Conservation (phyloP, 768 basidiomycete species). For the Lyophyllum shimeji region DNA sequence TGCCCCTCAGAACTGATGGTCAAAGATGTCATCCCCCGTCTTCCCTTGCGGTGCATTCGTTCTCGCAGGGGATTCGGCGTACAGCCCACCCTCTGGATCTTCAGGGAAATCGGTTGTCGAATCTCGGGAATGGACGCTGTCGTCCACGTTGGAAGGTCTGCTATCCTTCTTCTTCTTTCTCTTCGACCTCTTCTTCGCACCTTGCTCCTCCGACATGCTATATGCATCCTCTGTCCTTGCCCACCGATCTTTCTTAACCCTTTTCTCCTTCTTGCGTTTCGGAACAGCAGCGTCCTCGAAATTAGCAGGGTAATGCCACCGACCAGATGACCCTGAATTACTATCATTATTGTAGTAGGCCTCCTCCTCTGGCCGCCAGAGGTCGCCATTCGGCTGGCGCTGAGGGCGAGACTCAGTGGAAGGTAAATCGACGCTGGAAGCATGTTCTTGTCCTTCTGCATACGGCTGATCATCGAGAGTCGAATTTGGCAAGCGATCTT, state of each 20-base stretch:
- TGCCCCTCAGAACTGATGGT: conserved; percentile 57
- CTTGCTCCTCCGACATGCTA: conserved; percentile 44
- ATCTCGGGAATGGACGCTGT: conserved; percentile 33
- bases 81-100: conserved; percentile 69
- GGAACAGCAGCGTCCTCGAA: conserved; percentile 62
- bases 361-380: conserved; percentile 80
- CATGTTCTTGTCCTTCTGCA: conserved; percentile 77
- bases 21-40: conserved; percentile 54
- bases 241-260: conserved; percentile 86
- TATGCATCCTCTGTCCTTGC: conserved; percentile 87
- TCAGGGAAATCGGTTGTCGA: conserved; percentile 61
- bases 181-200: conserved; percentile 56
- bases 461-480: conserved; percentile 68
- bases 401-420: conserved; percentile 32
- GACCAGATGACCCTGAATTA: conserved; percentile 43
- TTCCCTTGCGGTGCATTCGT: conserved; percentile 20
- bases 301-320: conserved; percentile 88
- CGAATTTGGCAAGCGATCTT: conserved; percentile 73
- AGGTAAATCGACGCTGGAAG: conserved; percentile 40
- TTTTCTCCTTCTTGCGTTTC: conserved; percentile 62
- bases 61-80: conserved; percentile 39
- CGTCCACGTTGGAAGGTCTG: conserved; percentile 41
- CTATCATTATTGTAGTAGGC: conserved; percentile 58
- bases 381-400: conserved; percentile 47
- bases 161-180: conserved; percentile 72